Conservation (phyloP, 2,329 filamentous ascomycete genomes). For the Ophiocordyceps camponoti-floridani region DNA sequence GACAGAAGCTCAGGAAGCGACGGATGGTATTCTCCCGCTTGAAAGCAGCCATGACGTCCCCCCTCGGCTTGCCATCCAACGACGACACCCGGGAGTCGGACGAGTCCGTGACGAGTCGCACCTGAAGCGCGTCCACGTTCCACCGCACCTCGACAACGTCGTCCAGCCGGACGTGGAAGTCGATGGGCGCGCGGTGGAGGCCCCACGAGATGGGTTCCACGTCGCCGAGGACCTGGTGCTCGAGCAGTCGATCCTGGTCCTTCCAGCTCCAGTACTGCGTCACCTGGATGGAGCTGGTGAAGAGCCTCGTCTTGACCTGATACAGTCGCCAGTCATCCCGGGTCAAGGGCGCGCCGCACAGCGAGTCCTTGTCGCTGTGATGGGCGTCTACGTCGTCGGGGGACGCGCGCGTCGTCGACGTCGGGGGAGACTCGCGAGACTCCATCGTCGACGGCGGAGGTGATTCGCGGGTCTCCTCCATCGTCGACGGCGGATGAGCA, state of each 20-base stretch:
- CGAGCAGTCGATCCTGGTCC: conserved; percentile 20
- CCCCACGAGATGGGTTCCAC: conserved; percentile 26
- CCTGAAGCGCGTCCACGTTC: conserved; percentile 20
- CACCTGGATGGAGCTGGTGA: conserved; percentile 26
- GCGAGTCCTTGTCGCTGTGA: conserved; percentile 35
- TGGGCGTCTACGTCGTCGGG: too few species aligned
- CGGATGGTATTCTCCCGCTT: conserved; percentile 33
- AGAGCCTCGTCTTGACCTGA: conserved; percentile 29
- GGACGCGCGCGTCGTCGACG: too few species aligned
- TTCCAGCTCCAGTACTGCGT: conserved; percentile 40
- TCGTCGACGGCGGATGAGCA: too few species aligned
- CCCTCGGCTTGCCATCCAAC: conserved; percentile 17
- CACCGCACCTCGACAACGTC: conserved; percentile 29
- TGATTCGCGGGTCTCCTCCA: background rate
- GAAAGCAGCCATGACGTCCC: conserved; percentile 31
- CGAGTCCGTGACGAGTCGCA: conserved; percentile 21
- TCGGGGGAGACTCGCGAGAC: conserved; percentile 1
- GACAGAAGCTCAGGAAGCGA: conserved; percentile 30
- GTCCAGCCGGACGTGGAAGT: conserved; percentile 28
- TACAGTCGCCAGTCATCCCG: conserved; percentile 31
- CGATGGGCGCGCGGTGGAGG: conserved; percentile 28
- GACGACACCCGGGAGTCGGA: conserved; percentile 8
- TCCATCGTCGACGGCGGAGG: background rate
- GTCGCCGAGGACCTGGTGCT: conserved; percentile 35
- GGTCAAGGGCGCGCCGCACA: conserved; percentile 24